Base-by-base conservation (phyloP, 176 grass and related monocot genomes). In the Eragrostis curvula region DNA sequence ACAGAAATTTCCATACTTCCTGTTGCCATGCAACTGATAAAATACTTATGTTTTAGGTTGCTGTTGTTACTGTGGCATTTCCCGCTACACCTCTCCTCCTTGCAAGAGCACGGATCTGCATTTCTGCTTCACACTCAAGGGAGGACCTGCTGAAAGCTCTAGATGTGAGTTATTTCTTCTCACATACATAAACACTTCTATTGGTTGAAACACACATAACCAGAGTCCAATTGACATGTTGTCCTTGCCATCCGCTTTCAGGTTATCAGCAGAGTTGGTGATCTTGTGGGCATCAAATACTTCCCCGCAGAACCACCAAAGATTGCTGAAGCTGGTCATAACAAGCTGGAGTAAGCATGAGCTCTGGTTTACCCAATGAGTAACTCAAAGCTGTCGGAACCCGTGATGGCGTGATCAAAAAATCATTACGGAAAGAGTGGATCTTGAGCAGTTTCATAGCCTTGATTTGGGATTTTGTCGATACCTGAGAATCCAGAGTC, bases 261-360 rank as follows among this genome's bases (percentile, higher is more conserved):
- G 90, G 90, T 93, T 79, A 89, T 96, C 68, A 96, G 94, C 68
- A 89, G 89, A 80, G 94, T 96, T 71, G 90, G 94, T 12, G 83
- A 93, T 79, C 90, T 93, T 76, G 84, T 93, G 8, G 90, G 85
- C 47, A 90, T 93, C 86, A 96, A 96, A 59, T 96, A 96, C 68
- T 96, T 96, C 62, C 88, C 90, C 0, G 75, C 27, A 27, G 91
- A 97, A 29, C 86, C 88, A 41, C 90, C 88, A 58, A 96, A 90
- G 72, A 84, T 88, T 11, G 50, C 68, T 7, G 75, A 84, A 60
- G 61, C 50, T 41, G 41, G 29, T 15, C 81, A 84, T 80, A 29
- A 74, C 45, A 88, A 84, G 61, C 68, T 88, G 49, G 87, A 88
- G 75, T 88, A 79, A 79, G 44, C 30, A 61, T 44, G 68, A 40